Conservation (phyloP, 2,329 filamentous ascomycete species). For the Cladosporium sp. region DNA sequence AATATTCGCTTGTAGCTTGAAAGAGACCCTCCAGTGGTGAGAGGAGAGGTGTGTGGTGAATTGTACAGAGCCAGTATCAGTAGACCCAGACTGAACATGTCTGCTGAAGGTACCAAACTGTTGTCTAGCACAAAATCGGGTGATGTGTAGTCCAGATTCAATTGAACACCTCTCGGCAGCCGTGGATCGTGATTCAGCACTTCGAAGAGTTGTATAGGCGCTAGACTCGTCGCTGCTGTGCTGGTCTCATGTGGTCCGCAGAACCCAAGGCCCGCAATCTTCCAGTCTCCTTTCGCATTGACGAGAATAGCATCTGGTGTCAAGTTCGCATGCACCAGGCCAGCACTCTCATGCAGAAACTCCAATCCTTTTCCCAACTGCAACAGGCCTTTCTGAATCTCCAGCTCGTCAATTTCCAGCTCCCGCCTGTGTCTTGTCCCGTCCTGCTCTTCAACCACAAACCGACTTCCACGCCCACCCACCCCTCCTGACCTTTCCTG, state of each 20-base stretch:
- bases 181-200: constrained; percentile 82
- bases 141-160: constrained; percentile 90
- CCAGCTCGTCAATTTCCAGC: constrained; percentile 91
- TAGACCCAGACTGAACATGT: constrained; percentile 92
- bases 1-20: constrained; percentile 86
- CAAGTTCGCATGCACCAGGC: constrained; percentile 88
- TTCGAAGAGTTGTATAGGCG: constrained; percentile 79
- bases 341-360: constrained; percentile 92
- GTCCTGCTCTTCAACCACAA: constrained; percentile 76
- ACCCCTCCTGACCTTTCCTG: constrained; percentile 71
- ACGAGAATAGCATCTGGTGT: constrained; percentile 92
- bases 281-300: constrained; percentile 98
- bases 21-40: constrained; percentile 77
- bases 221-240: constrained; percentile 64
- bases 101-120: constrained; percentile 77
- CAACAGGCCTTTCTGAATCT: constrained; percentile 93
- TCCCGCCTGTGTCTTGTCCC: constrained; percentile 71
- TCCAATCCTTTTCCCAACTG: constrained; percentile 93
- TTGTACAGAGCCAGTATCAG: constrained; percentile 90
- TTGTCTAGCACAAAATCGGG: constrained; percentile 93
- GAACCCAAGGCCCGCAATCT: constrained; percentile 92
- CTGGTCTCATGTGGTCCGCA: constrained; percentile 77
- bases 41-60: constrained; percentile 83
- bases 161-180: constrained; percentile 76
- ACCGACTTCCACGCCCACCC: constrained; percentile 69